Percentiles rank a stretch among this genome's conserved stretches.
These are phyloP conservation scores for Sporothrix sp. DNA, from an alignment of 2,329 filamentous ascomycete species.

Conservation along the genomic window DNA sequence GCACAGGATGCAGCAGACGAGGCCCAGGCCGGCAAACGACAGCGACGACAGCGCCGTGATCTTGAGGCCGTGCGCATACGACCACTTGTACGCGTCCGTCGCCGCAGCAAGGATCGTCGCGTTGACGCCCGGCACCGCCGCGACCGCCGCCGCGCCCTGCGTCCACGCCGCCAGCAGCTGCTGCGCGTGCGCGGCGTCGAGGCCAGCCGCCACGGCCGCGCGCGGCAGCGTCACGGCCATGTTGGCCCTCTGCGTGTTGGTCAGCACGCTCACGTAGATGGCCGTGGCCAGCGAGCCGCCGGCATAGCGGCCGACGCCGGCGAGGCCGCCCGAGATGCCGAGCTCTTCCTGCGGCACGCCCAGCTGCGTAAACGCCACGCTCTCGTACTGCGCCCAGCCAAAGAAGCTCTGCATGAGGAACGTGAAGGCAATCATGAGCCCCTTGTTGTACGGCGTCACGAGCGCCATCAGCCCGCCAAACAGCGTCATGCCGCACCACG, in stretches of 20 bases:
- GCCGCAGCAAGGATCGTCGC: slow-evolving; percentile 17
- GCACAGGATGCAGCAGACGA: slow-evolving; percentile 23
- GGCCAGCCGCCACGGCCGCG: slow-evolving; percentile 6
- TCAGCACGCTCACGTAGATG: slow-evolving; percentile 8
- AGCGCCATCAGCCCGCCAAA: slow-evolving; percentile 36
- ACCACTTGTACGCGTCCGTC: slow-evolving; percentile 10
- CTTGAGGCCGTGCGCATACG: slow-evolving; percentile 13
- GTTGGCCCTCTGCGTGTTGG: slow-evolving; percentile 9
- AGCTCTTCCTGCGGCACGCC: slow-evolving; percentile 23
- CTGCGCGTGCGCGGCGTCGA: not conserved
- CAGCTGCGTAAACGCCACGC: slow-evolving; percentile 25
- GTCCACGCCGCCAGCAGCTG: not conserved
- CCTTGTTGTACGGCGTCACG: slow-evolving; percentile 33
- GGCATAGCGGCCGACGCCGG: slow-evolving; percentile 9
- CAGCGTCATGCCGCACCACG: slow-evolving; percentile 35
- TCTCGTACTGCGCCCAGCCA: slow-evolving; percentile 18
- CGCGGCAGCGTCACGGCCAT: slow-evolving; percentile 3
- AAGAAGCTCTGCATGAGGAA: slow-evolving; percentile 26
- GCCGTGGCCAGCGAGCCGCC: slow-evolving; percentile 11
- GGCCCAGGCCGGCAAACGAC: slow-evolving; percentile 22
- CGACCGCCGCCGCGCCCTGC: slow-evolving; percentile 5
- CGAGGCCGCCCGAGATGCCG: slow-evolving; percentile 9
- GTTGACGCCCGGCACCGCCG: slow-evolving; percentile 6
- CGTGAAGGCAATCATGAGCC: slow-evolving; percentile 36
- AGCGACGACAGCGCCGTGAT: slow-evolving; percentile 21